Evolutionary conservation across 1,284 basidiomycete genomes (phyloP).

Genomic region (Cryptococcus floricola): DNA sequence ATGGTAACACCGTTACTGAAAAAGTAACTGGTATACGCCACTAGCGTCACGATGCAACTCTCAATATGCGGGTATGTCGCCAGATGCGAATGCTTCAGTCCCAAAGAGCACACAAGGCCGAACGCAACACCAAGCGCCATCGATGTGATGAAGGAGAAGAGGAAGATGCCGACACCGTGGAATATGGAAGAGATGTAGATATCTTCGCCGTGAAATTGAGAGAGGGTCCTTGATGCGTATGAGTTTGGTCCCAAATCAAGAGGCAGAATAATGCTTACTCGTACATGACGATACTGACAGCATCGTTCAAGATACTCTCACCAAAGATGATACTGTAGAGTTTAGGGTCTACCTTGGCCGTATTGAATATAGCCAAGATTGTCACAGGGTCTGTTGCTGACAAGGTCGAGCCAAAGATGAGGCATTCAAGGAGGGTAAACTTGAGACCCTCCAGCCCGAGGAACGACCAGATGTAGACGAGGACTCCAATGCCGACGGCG

Average conservation of each 20-base stretch:
- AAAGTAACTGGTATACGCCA: slow-evolving; percentile 97
- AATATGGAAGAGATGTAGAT: slow-evolving; percentile 86
- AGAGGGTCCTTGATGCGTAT: slow-evolving; percentile 64
- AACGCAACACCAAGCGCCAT: slow-evolving; percentile 91
- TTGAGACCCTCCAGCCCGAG: slow-evolving; percentile 79
- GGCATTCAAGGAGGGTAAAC: slow-evolving; percentile 80
- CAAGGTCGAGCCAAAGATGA: slow-evolving; percentile 93
- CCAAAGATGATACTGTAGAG: slow-evolving; percentile 98
- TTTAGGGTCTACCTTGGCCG: slow-evolving; percentile 97
- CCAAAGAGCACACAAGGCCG: slow-evolving; percentile 81
- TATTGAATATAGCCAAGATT: slow-evolving; percentile 97
- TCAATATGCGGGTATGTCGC: slow-evolving; percentile 85
- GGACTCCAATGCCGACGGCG: slow-evolving; percentile 87
- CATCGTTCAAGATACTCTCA: slow-evolving; percentile 95
- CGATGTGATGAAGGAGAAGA: slow-evolving; percentile 88
- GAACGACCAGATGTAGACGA: slow-evolving; percentile 92
- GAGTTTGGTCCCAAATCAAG: not conserved
- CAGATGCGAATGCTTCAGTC: slow-evolving; percentile 92
- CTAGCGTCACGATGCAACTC: slow-evolving; percentile 87
- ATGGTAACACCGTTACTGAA: slow-evolving; percentile 92
- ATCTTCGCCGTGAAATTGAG: slow-evolving; percentile 85
- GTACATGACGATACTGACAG: slow-evolving; percentile 99
- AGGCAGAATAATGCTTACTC: slow-evolving; percentile 62
- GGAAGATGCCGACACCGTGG: slow-evolving; percentile 92
- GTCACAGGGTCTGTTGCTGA: slow-evolving; percentile 98